Conservation (phyloP, 139 green algal genomes). For the Tetradesmus obliquus region DNA sequence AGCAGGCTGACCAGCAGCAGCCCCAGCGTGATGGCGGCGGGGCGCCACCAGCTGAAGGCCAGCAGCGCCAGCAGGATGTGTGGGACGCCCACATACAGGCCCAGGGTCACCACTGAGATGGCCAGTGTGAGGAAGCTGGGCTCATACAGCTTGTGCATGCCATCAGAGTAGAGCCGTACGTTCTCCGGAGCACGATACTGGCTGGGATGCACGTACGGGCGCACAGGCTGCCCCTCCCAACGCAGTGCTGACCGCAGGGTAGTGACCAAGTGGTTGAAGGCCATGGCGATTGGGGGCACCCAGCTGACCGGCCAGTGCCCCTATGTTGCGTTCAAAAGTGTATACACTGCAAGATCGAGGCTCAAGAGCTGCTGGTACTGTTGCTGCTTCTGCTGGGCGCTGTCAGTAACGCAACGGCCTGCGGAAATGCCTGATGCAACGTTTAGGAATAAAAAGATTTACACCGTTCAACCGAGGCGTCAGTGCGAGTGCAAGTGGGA, state of each 20-base stretch:
- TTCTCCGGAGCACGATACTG: neutral
- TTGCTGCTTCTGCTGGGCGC: neutral
- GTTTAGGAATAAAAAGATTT: too few species aligned
- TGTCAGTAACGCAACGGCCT: too few species aligned
- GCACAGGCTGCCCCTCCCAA: neutral
- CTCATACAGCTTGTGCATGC: constrained; percentile 35
- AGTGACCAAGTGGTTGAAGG: neutral
- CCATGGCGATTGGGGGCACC: neutral
- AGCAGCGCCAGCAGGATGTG: constrained; percentile 32
- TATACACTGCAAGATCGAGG: neutral
- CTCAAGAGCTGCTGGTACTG: neutral
- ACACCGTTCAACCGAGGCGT: too few species aligned
- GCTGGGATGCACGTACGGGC: neutral
- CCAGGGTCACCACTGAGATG: constrained; percentile 25
- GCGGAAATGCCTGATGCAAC: too few species aligned
- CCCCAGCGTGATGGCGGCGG: neutral
- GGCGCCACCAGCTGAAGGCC: neutral
- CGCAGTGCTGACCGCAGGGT: neutral
- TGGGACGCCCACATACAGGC: constrained; percentile 31
- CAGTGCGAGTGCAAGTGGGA: too few species aligned
- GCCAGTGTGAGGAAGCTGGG: constrained; percentile 8
- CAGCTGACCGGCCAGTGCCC: neutral
- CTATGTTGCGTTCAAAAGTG: neutral
- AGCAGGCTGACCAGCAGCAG: neutral
- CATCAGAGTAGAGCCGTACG: constrained; percentile 29